Percentiles rank a stretch among this genome's conserved stretches.
Evolutionary conservation across 1,284 basidiomycete species (phyloP).

Genomic region (Cryptococcus depauperatus): DNA sequence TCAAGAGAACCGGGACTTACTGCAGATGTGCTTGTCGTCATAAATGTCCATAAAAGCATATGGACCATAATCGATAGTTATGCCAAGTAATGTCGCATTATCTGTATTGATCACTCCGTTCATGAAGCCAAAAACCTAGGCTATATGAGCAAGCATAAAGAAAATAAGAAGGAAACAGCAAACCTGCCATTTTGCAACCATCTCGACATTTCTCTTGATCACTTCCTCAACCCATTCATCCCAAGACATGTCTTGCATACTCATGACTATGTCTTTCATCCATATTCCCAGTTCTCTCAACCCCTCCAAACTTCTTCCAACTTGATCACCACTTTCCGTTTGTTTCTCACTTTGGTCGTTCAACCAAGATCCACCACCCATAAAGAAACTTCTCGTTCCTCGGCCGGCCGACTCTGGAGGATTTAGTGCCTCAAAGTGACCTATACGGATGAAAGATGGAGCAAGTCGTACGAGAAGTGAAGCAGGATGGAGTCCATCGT

Average conservation of each 20-base stretch:
- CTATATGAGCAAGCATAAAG: not conserved
- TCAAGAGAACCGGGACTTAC: conserved; percentile 23
- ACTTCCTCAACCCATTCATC: conserved; percentile 67
- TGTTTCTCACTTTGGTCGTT: conserved; percentile 28
- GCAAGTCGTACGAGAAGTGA: conserved; percentile 77
- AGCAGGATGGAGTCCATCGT: conserved; percentile 63
- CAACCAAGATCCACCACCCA: conserved; percentile 46
- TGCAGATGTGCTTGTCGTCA: conserved; percentile 79
- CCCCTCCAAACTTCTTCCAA: conserved; percentile 57
- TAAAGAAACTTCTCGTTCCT: conserved; percentile 52
- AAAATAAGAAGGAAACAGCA: conserved; percentile 5
- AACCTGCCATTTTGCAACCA: conserved; percentile 86
- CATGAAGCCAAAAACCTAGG: conserved; percentile 75
- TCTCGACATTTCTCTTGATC: conserved; percentile 72
- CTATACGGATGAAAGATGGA: conserved; percentile 85
- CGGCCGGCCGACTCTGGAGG: conserved; percentile 50
- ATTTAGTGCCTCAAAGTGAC: conserved; percentile 79
- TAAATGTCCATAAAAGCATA: conserved; percentile 95
- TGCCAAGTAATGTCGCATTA: conserved; percentile 76
- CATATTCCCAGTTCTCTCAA: conserved; percentile 66
- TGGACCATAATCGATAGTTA: conserved; percentile 90
- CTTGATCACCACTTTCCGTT: conserved; percentile 46
- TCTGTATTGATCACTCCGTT: conserved; percentile 87
- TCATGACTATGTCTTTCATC: conserved; percentile 50
- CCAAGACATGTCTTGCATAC: conserved; percentile 48